Evolutionary conservation across 768 basidiomycete genomes (phyloP).

Genomic region (Pulveroboletus frians): DNA sequence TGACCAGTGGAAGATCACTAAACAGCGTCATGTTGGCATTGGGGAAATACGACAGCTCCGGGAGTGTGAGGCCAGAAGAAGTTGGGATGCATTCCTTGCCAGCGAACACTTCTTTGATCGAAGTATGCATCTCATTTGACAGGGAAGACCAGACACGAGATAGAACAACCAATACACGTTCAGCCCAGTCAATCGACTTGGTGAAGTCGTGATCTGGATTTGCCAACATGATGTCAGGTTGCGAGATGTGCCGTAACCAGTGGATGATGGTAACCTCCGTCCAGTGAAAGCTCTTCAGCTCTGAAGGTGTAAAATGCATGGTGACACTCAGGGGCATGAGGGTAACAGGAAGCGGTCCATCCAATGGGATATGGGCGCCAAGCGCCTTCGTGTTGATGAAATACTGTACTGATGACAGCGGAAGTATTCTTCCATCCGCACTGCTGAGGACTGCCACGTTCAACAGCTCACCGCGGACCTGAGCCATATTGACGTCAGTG

Average conservation of each 20-base stretch:
- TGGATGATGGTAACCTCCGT: slow-evolving; percentile 66
- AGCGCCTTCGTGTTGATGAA: slow-evolving; percentile 64
- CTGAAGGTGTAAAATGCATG: slow-evolving; percentile 48
- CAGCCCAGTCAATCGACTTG: slow-evolving; percentile 67
- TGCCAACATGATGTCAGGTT: slow-evolving; percentile 37
- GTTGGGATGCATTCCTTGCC: slow-evolving; percentile 48
- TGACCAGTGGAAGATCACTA: slow-evolving; percentile 79
- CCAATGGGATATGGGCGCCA: slow-evolving; percentile 41
- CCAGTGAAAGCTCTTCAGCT: slow-evolving; percentile 69
- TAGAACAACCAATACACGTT: slow-evolving; percentile 65
- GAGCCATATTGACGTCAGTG: slow-evolving; percentile 33
- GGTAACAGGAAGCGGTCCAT: slow-evolving; percentile 9
- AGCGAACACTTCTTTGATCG: slow-evolving; percentile 39
- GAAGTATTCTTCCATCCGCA: slow-evolving; percentile 52
- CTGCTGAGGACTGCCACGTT: slow-evolving; percentile 60
- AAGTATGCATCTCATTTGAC: slow-evolving; percentile 38
- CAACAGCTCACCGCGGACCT: slow-evolving; percentile 57
- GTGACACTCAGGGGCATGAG: slow-evolving; percentile 12
- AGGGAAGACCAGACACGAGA: slow-evolving; percentile 70
- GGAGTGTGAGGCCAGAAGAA: slow-evolving; percentile 58
- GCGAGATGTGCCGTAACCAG: slow-evolving; percentile 69
- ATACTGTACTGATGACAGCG: slow-evolving; percentile 62
- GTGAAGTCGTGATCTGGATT: slow-evolving; percentile 57
- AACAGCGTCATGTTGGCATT: slow-evolving; percentile 73
- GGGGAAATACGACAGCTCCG: slow-evolving; percentile 75